Base-by-base conservation (phyloP, 2,329 filamentous ascomycete genomes). In the Fusarium sulawesiense region DNA sequence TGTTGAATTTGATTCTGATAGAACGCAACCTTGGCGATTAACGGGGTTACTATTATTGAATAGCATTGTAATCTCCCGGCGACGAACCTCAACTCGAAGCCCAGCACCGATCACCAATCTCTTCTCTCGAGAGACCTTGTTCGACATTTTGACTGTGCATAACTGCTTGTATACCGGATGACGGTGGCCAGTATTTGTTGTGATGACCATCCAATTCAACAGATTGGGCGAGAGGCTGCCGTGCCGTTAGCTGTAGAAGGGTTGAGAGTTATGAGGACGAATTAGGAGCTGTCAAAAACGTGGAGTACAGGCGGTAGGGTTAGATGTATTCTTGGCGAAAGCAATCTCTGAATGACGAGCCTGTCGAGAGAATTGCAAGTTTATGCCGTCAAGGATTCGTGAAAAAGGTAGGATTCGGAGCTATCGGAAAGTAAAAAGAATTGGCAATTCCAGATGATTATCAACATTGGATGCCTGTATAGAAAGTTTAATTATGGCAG, bases 241-340 rank as follows among this genome's bases (percentile, higher is more conserved):
- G 58, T 64, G 64, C 51, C 29, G 44, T 65, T 56, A 20, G 56
- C 54, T 50, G 42, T 44, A 61, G 53, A 68, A 64, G 32, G 27
- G 64, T 49, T 46, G 47, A 61, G 56, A 34, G 21, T 51, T 41
- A 40, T 27, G 23, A 46, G 29, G 37, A 50, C 44, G 46, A 60
- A 56, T 60, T 64, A 54, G 54, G 42, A 70, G 55, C 44, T 50
- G 55, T 60, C 45, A 62, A 63, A 56, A 68, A 57, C 62, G 63
- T 64, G 62, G 56, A 64, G 54, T 63, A 68, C 48, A 34, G 37
- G 56, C 46, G 54, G 66, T 66, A 70, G 57, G 67, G 67, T 70
- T 66, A 61, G 47, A 61, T 70, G 53, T 32, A 63, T 64, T 51
- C 66, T 70, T 70, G 66, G 66, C 66, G 34, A 50, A 49, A 30